These are phyloP conservation scores for Henningerozyma blattae DNA, from an alignment of 805 yeast species.

Conservation along the genomic window DNA sequence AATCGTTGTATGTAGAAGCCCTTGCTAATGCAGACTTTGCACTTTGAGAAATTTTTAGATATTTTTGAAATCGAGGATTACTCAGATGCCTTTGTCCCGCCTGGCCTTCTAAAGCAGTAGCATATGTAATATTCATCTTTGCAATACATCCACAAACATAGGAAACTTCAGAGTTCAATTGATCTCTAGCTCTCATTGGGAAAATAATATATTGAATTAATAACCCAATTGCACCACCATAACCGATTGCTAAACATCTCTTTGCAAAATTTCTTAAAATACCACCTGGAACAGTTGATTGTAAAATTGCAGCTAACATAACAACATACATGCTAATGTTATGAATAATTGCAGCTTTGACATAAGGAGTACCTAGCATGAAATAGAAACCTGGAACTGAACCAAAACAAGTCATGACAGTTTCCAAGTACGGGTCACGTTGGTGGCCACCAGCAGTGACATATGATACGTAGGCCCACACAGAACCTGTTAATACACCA, in stretches of 20 bases:
- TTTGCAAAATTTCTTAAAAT: conserved; percentile 35
- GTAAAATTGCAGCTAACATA: conserved; percentile 32
- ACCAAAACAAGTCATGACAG: conserved; percentile 31
- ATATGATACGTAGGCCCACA: conserved; percentile 38
- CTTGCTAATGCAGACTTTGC: conserved; percentile 29
- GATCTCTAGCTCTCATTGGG: conserved; percentile 37
- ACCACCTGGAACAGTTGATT: conserved; percentile 27
- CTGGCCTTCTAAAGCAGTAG: conserved; percentile 32
- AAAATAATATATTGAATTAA: conserved; percentile 33
- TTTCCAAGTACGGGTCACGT: conserved; percentile 31
- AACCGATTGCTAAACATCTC: conserved; percentile 37
- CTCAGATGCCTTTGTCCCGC: conserved; percentile 15
- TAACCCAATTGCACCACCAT: conserved; percentile 38
- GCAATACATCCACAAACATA: conserved; percentile 30
- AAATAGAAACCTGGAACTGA: conserved; percentile 35
- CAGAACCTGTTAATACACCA: conserved; percentile 36
- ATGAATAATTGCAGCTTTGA: conserved; percentile 39
- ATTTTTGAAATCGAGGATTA: conserved; percentile 21
- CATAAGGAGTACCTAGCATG: conserved; percentile 34
- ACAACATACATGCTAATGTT: conserved; percentile 38
- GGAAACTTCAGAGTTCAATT: conserved; percentile 31
- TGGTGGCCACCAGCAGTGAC: conserved; percentile 33
- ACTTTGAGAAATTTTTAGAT: conserved; percentile 23
- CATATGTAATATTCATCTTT: conserved; percentile 27
- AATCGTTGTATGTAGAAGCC: conserved; percentile 30